phyloP scores from a whole-genome alignment of 169 alveolate species.

The Eimeria maxima region DNA sequence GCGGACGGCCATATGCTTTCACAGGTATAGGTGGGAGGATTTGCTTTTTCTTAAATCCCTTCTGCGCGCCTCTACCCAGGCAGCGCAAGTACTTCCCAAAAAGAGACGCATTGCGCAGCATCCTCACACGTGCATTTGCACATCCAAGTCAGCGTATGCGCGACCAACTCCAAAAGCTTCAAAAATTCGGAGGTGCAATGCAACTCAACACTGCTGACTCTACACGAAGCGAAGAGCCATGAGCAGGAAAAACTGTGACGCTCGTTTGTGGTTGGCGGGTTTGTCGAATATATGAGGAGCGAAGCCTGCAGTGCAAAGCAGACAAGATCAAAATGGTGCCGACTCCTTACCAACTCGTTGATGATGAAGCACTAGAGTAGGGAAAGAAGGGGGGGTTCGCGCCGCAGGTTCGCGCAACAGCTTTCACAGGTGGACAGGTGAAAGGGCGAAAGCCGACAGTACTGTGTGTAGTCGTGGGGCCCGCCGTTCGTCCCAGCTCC shows the following conservation, averaged over 20 bases:
- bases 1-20: constrained; percentile 93
- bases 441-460: background rate
- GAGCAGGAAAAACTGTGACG: background rate
- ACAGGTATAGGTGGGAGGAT: constrained; percentile 93
- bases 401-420: background rate
- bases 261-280: background rate
- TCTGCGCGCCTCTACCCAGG: constrained; percentile 52
- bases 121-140: background rate
- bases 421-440: background rate
- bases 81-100: constrained; percentile 84
- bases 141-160: background rate
- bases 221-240: background rate
- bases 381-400: background rate
- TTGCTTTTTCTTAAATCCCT: constrained; percentile 90
- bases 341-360: background rate
- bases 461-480: background rate
- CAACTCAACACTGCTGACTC: background rate
- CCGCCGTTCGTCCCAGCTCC: background rate
- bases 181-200: background rate
- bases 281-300: background rate
- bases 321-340: background rate
- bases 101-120: constrained; percentile 82
- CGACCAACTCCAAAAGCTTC: background rate
- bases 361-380: background rate
- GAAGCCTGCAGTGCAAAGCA: background rate